Base-by-base conservation (phyloP, 2,329 filamentous ascomycete genomes). In the Myriosclerotinia curreyana region DNA sequence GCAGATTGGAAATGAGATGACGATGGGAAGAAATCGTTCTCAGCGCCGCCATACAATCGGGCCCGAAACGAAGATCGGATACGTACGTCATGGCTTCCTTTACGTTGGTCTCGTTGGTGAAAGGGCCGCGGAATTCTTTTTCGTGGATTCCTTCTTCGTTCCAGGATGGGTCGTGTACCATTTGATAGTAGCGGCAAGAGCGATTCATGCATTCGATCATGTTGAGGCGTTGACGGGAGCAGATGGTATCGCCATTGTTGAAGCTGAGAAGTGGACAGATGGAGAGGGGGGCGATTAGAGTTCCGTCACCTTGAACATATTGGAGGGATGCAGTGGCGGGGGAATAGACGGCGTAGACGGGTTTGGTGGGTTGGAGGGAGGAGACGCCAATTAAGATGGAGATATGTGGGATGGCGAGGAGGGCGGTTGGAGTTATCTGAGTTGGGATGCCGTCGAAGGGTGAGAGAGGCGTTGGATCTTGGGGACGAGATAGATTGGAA, bases 161-260 rank as follows among this genome's bases (percentile, higher is more conserved):
- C 25, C 20, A 46, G 17, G 40, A 34, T 25, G 40, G 25, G 3
- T 12, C 5, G 17, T 56, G 25, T 0, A 17, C 6, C 5, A 56
- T 46, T 46, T n/a, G 17, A 7, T 56, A 17, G n/a, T 56, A 46
- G 5, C 25, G 2, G 15, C 25, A 11, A 1, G 40, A 22, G 28
- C 54, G 54, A 9, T 44, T 46, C 25, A 56, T 34, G 12, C 54
- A 56, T 56, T 56, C 54, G 40, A 34, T 22, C 8, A 46, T 56
- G 28, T 46, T 44, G 11, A 56, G 25, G n/a, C 28, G 25, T 34
- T 56, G 54, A 4, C 40, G 54, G 8, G 53, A 44, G 28, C 28
- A 56, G 25, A 46, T 20, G 20, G 28, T 22, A 6, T 56, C 25
- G 28, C 54, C 12, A 7, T 34, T 46, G 12, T 56, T 56, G 54